Conservation (phyloP, 2,329 filamentous ascomycete species). For the Chaetomiaceae sp. region DNA sequence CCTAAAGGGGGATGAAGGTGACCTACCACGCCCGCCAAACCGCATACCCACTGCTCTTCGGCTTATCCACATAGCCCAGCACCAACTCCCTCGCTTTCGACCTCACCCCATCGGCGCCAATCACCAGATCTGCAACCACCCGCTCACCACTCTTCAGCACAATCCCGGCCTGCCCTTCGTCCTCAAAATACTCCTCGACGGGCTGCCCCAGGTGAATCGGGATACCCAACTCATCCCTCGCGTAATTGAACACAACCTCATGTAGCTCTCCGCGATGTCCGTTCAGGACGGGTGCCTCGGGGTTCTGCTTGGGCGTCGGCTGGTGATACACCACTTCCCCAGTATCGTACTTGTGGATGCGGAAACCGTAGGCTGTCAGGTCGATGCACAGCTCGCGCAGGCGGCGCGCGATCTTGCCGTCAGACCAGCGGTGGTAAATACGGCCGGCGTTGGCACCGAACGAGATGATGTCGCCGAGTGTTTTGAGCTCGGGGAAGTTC, state of each 20-base stretch:
- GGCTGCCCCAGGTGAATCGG: conserved; percentile 50
- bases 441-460: conserved; percentile 58
- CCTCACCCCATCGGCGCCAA: conserved; percentile 53
- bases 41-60: conserved; percentile 49
- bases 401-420: conserved; percentile 43
- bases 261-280: conserved; percentile 59
- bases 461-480: conserved; percentile 58
- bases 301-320: conserved; percentile 38
- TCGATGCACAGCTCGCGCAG: conserved; percentile 51
- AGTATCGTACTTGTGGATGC: conserved; percentile 57
- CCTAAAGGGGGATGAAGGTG: background rate
- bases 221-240: conserved; percentile 49
- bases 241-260: conserved; percentile 55
- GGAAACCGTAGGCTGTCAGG: conserved; percentile 51
- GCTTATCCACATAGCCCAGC: conserved; percentile 47
- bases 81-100: conserved; percentile 49
- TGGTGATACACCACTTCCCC: conserved; percentile 59
- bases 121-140: conserved; percentile 46
- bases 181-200: conserved; percentile 53
- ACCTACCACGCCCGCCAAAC: conserved; percentile 51
- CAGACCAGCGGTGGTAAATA: conserved; percentile 56
- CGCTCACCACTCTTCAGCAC: conserved; percentile 45
- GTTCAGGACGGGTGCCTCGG: conserved; percentile 53
- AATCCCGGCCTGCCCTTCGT: conserved; percentile 47
- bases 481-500: conserved; percentile 53